A percentile compares a stretch with the other conserved stretches of the same genome.
Evolutionary conservation across 2,329 filamentous ascomycete genomes (phyloP).

Genomic region (Alternaria triticimaculans): DNA sequence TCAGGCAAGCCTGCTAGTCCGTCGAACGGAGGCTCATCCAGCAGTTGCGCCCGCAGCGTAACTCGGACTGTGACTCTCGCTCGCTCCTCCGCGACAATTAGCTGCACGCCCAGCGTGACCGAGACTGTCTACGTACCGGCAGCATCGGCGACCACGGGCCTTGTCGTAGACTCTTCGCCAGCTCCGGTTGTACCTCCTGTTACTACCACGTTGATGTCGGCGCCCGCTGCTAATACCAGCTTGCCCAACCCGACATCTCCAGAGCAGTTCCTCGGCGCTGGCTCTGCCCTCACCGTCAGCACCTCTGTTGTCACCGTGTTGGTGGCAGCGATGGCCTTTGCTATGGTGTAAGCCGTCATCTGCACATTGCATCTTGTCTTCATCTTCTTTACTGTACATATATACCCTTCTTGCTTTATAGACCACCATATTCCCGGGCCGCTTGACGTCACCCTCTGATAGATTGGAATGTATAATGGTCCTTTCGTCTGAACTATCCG

Average conservation of each 20-base stretch:
- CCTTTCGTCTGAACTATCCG: not conserved
- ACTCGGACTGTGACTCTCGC: conserved; percentile 8
- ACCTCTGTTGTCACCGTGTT: conserved; percentile 29
- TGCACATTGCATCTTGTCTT: conserved; percentile 14
- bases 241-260: conserved; percentile 20
- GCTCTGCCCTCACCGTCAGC: conserved; percentile 15
- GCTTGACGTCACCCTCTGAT: not conserved
- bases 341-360: conserved; percentile 25
- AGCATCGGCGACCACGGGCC: conserved; percentile 9
- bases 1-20: conserved; percentile 19
- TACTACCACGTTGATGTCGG: conserved; percentile 18
- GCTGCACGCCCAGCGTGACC: conserved; percentile 31
- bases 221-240: conserved; percentile 35
- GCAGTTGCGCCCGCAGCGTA: conserved; percentile 11
- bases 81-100: not conserved
- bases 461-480: conserved; percentile 6
- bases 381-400: conserved; percentile 11
- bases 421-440: conserved; percentile 1
- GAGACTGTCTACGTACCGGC: conserved; percentile 35
- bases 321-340: conserved; percentile 25
- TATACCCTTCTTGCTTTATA: conserved; percentile 13
- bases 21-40: conserved; percentile 15
- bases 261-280: conserved; percentile 31
- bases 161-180: conserved; percentile 1
- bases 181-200: conserved; percentile 16